These are phyloP conservation scores for Mucor irregularis DNA, from an alignment of 371 early-diverging fungal species.

Conservation along the genomic window DNA sequence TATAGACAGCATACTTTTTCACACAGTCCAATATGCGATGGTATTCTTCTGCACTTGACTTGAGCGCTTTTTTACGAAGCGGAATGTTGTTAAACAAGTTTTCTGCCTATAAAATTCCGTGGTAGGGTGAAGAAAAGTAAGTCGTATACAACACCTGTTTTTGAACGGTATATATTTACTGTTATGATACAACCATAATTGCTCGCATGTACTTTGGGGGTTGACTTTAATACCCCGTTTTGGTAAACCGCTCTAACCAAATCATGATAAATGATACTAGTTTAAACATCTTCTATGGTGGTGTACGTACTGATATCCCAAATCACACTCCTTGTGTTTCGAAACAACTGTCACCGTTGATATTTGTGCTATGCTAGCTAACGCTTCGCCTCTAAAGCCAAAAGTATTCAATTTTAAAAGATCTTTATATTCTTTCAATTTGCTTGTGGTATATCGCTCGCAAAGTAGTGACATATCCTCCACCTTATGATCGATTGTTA, in stretches of 20 bases:
- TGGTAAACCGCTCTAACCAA: slow-evolving; percentile 75
- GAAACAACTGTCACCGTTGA: slow-evolving; percentile 81
- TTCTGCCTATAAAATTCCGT: slow-evolving; percentile 51
- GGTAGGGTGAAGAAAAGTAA: background rate
- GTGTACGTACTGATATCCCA: slow-evolving; percentile 65
- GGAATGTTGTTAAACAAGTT: slow-evolving; percentile 85
- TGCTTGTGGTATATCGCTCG: slow-evolving; percentile 91
- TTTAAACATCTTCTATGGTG: no score
- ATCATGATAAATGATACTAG: no score
- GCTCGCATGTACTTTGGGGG: slow-evolving; percentile 80
- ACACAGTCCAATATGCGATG: slow-evolving; percentile 73
- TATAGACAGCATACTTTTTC: slow-evolving; percentile 81
- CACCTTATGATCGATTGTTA: slow-evolving; percentile 20
- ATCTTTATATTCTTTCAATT: slow-evolving; percentile 78
- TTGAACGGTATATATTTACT: slow-evolving; percentile 28
- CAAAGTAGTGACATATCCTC: slow-evolving; percentile 80
- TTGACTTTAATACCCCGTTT: slow-evolving; percentile 73
- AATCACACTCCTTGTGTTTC: slow-evolving; percentile 63
- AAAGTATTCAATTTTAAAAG: slow-evolving; percentile 74
- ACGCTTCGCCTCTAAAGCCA: slow-evolving; percentile 97
- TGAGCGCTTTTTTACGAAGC: slow-evolving; percentile 71
- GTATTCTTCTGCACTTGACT: slow-evolving; percentile 75
- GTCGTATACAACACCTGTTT: no score
- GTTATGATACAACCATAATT: slow-evolving; percentile 82
- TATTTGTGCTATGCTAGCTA: slow-evolving; percentile 89